Evolutionary conservation across 345 rosid species (phyloP).

Genomic region (Camelina laxa): DNA sequence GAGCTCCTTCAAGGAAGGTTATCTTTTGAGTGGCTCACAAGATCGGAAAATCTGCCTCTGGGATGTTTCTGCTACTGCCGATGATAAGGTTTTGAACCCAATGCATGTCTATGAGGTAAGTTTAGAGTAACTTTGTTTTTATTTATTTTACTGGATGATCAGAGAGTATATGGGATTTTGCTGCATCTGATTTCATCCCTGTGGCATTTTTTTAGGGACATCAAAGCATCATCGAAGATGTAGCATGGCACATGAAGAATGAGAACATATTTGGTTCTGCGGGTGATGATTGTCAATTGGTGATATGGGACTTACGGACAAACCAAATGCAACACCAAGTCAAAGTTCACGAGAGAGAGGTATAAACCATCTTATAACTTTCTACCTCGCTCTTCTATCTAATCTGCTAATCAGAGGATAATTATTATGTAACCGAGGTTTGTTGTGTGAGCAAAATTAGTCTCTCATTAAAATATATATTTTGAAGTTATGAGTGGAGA

Average conservation of each 20-base stretch:
- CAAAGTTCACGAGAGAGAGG: constrained; percentile 92
- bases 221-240: constrained; percentile 77
- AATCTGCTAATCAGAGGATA: background rate
- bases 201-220: constrained; percentile 61
- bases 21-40: constrained; percentile 89
- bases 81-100: constrained; percentile 66
- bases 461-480: background rate
- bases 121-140: constrained; percentile 9
- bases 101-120: constrained; percentile 74
- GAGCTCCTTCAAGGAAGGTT: constrained; percentile 85
- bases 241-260: constrained; percentile 87
- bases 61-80: constrained; percentile 69
- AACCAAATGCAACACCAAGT: constrained; percentile 64
- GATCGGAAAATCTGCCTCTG: constrained; percentile 86
- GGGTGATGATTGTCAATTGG: constrained; percentile 80
- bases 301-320: constrained; percentile 88
- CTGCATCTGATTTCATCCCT: constrained; percentile 14
- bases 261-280: constrained; percentile 86
- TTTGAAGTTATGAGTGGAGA: background rate
- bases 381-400: background rate
- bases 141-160: background rate
- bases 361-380: constrained; percentile 29
- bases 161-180: background rate
- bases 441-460: background rate
- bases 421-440: background rate